Evolutionary conservation across 2,329 filamentous ascomycete species (phyloP).

Genomic region (Aureobasidium sp.): DNA sequence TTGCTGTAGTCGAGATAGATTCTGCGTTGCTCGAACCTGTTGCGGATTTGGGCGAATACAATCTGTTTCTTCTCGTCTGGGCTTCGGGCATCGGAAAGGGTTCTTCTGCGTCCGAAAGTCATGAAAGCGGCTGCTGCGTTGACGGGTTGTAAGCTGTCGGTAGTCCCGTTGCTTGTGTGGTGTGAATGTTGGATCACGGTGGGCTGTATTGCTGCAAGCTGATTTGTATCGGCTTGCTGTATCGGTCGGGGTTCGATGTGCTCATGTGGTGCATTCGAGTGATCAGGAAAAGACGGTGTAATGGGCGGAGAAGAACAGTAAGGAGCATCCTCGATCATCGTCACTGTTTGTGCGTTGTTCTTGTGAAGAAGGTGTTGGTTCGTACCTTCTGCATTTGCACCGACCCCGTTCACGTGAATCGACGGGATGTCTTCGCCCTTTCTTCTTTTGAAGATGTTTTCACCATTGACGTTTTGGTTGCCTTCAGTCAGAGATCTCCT

Average conservation of each 20-base stretch:
- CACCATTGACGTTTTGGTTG: neutral
- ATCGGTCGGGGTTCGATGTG: neutral
- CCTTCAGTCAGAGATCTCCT: neutral
- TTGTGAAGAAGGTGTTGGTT: neutral
- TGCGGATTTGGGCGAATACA: neutral
- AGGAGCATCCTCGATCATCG: neutral
- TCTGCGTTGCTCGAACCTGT: neutral
- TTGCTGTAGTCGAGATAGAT: slow-evolving; percentile 12
- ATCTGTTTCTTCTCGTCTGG: neutral
- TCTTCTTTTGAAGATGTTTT: neutral
- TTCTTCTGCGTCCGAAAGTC: neutral
- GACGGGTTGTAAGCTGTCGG: neutral
- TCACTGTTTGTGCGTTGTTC: neutral
- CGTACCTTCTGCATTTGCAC: neutral
- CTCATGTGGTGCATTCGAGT: neutral
- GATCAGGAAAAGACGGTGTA: neutral
- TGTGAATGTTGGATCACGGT: too few species aligned
- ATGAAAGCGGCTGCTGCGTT: neutral
- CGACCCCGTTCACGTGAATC: neutral
- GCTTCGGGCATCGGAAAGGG: neutral
- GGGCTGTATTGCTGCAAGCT: too few species aligned
- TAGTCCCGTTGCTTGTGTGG: too few species aligned
- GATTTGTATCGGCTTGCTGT: neutral
- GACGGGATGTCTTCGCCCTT: neutral
- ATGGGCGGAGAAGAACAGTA: neutral